Percentiles rank a stretch among this genome's conserved stretches.
Evolutionary conservation across 1,284 basidiomycete genomes (phyloP).

Genomic region (Quambalaria eucalypti): DNA sequence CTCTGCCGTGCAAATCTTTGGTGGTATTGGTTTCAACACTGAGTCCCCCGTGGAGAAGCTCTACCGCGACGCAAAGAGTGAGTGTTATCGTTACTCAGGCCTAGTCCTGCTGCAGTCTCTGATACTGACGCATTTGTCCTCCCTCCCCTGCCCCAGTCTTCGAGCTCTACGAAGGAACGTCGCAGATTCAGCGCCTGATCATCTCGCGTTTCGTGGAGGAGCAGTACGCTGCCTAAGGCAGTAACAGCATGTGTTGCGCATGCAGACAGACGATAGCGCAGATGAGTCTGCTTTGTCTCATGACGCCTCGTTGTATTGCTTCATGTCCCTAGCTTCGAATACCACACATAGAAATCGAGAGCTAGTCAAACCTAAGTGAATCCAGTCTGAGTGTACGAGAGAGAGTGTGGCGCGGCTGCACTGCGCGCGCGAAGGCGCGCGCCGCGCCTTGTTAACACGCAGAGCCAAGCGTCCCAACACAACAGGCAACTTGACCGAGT

Average conservation of each 20-base stretch:
- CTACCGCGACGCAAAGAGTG: conserved; percentile 46
- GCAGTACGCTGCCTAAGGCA: conserved; percentile 17
- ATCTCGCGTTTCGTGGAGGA: conserved; percentile 41
- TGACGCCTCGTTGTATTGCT: no score
- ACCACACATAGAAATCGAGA: no score
- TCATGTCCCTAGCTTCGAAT: no score
- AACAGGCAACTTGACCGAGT: background rate
- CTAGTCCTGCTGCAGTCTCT: background rate
- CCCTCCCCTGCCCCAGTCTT: conserved; percentile 19
- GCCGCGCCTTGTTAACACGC: no score
- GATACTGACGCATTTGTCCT: background rate
- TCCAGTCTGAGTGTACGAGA: no score
- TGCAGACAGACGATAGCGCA: no score
- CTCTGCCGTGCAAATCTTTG: conserved; percentile 50
- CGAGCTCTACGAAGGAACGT: conserved; percentile 42
- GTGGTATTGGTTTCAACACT: conserved; percentile 53
- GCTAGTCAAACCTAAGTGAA: no score
- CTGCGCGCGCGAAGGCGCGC: no score
- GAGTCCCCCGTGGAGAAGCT: conserved; percentile 56
- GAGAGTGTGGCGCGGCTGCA: no score
- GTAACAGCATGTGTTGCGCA: no score
- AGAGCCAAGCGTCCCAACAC: no score
- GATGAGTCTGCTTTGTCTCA: no score
- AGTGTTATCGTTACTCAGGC: background rate
- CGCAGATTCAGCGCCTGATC: conserved; percentile 42